A percentile compares a stretch with the other conserved stretches of the same genome.
Evolutionary conservation across 306 rosid genomes (phyloP).

Genomic region (Gynostemma pentaphyllum): DNA sequence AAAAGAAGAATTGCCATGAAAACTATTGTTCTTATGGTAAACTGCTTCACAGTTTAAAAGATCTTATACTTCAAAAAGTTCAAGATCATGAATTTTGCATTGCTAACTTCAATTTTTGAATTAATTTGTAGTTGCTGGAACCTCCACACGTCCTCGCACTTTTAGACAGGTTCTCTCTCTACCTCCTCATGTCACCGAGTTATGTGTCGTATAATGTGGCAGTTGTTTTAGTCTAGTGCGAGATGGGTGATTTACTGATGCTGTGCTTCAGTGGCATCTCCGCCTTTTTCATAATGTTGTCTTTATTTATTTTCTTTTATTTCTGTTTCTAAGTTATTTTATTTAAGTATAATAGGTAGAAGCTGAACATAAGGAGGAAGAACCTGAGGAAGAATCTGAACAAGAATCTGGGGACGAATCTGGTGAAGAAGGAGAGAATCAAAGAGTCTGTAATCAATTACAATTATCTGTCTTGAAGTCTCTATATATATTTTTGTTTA

Average conservation of each 20-base stretch:
- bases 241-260: not conserved
- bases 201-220: not conserved
- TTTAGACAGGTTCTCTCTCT: slow-evolving; percentile 46
- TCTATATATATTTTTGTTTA: not conserved
- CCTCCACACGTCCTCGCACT: slow-evolving; percentile 61
- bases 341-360: slow-evolving; percentile 41
- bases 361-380: slow-evolving; percentile 42
- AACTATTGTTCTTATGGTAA: too few relatives aligned
- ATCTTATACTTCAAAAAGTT: not conserved
- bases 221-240: not conserved
- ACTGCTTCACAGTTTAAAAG: too few relatives aligned
- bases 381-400: slow-evolving; percentile 40
- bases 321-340: slow-evolving; percentile 13
- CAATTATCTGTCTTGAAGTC: not conserved
- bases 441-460: slow-evolving; percentile 24
- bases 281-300: not conserved
- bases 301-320: not conserved
- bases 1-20: not conserved
- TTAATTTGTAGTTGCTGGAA: slow-evolving; percentile 73
- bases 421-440: slow-evolving; percentile 14
- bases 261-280: not conserved
- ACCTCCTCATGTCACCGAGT: slow-evolving; percentile 7
- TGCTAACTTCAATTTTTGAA: slow-evolving; percentile 17
- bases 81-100: slow-evolving; percentile 1
- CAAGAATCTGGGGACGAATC: slow-evolving; percentile 54